Base-by-base conservation (phyloP, 2,329 filamentous ascomycete species). In the Cladophialophora bantiana region DNA sequence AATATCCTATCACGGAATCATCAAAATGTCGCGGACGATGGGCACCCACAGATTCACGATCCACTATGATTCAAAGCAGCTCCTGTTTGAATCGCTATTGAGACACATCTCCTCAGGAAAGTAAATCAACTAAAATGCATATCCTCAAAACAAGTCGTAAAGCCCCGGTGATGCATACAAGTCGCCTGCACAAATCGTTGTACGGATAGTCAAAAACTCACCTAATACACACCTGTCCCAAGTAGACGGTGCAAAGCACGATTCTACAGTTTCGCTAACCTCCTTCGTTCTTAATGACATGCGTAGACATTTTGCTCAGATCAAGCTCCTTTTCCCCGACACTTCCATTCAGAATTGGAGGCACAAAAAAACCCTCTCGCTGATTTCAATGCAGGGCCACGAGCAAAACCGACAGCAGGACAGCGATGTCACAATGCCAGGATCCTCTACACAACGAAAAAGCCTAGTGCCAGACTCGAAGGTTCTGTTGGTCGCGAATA, bases 321-420 rank as follows among this genome's bases (percentile, higher is more conserved):
- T 60, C 42, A 60, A n/a, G 20, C 45, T 60, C 10, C 45, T 53
- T 4, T 52, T 60, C 32, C 18, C 26, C n/a, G 45, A 60, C 34
- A 48, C 18, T 5, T 48, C 31, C 6, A 20, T 20, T 36, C 31
- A 20, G 34, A 31, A 53, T 9, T 60, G 58, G 58, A 35, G 18
- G 12, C 32, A 31, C 5, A 31, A 36, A 20, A 9, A 13, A 1
- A 36, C 53, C n/a, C n/a, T 52, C 42, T 34, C 31, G n/a, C 42
- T 53, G 9, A 53, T 60, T n/a, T 7, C 32, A 7, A 5, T 31
- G 3, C 31, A 20, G 42, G 36, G 12, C 13, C 34, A 13, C 13
- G n/a, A 15, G 20, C 40, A 18, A 4, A 12, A 26, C 10, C 18
- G 31, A 15, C 12, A 32, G 15, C 26, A 40, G n/a, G 40, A 53